Evolutionary conservation across 371 early-diverging fungal genomes (phyloP).

Genomic region (Rhizomucor pusillus): DNA sequence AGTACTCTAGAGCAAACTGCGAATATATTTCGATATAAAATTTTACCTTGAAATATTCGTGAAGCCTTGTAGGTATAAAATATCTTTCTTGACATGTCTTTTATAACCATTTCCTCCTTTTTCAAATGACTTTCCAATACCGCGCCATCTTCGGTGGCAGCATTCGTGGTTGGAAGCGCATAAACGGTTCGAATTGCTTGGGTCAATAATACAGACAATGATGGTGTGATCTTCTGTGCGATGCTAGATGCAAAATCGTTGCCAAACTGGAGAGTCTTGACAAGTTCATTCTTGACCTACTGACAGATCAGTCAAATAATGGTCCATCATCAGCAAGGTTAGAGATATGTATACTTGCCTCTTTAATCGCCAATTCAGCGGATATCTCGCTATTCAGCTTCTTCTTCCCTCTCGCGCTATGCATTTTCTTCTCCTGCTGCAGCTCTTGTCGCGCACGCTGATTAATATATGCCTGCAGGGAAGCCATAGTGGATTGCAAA

Average conservation of each 20-base stretch:
- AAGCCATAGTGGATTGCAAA: slow-evolving; percentile 6
- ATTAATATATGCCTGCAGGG: slow-evolving; percentile 12
- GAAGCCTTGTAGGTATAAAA: slow-evolving; percentile 7
- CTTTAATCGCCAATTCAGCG: not conserved
- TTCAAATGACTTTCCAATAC: not conserved
- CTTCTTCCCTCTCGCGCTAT: slow-evolving; percentile 18
- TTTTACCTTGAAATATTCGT: slow-evolving; percentile 15
- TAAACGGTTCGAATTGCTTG: slow-evolving; percentile 19
- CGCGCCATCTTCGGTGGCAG: not conserved
- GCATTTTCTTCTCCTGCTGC: slow-evolving; percentile 14
- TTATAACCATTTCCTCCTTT: not conserved
- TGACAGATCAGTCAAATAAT: no score
- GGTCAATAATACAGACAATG: slow-evolving; percentile 14
- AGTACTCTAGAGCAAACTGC: not conserved
- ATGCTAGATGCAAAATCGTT: slow-evolving; percentile 10
- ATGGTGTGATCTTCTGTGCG: slow-evolving; percentile 8
- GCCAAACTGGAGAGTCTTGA: slow-evolving; percentile 4
- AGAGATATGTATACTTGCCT: no score
- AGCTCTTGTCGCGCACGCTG: slow-evolving; percentile 13
- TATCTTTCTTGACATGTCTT: slow-evolving; percentile 5
- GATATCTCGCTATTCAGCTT: slow-evolving; percentile 6
- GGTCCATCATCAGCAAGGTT: no score
- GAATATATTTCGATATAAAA: not conserved
- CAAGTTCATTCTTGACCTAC: no score
- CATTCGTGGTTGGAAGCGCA: slow-evolving; percentile 2